Percentiles rank a stretch among this genome's conserved stretches.
These are phyloP conservation scores for Trapa incisa DNA, from an alignment of 345 rosid genomes.

Conservation along the genomic window DNA sequence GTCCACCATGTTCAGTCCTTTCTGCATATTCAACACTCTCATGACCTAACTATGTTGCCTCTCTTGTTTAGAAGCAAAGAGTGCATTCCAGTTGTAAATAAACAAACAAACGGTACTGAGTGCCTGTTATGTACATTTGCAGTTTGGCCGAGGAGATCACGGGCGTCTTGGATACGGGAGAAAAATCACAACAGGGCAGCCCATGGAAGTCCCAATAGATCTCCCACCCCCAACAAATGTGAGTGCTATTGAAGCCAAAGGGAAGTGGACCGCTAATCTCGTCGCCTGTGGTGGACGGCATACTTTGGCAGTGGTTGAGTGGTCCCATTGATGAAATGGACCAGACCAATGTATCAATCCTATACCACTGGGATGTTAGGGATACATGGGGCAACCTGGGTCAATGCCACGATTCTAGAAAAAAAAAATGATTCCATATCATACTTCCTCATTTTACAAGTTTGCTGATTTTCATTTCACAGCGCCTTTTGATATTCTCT, in stretches of 20 bases:
- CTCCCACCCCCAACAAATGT: slow-evolving; percentile 39
- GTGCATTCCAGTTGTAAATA: background rate
- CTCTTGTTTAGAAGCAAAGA: background rate
- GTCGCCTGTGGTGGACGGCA: slow-evolving; percentile 95
- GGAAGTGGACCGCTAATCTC: slow-evolving; percentile 58
- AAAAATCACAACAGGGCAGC: slow-evolving; percentile 84
- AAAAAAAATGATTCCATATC: too few relatives aligned
- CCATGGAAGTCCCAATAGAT: slow-evolving; percentile 67
- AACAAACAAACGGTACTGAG: background rate
- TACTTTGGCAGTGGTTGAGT: slow-evolving; percentile 72
- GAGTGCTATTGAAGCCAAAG: slow-evolving; percentile 26
- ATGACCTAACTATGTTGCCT: background rate
- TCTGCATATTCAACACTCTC: background rate
- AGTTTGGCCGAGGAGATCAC: slow-evolving; percentile 98
- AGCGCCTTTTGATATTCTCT: too few relatives aligned
- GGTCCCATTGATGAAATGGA: slow-evolving; percentile 32
- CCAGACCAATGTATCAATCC: background rate
- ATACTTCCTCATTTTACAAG: too few relatives aligned
- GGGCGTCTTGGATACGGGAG: slow-evolving; percentile 91
- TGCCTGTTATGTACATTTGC: slow-evolving; percentile 1
- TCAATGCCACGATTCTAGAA: too few relatives aligned
- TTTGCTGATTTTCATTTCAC: too few relatives aligned
- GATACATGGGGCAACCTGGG: too few relatives aligned
- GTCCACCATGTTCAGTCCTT: background rate
- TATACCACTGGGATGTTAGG: background rate